These are phyloP conservation scores for Liriodendron chinense DNA, from an alignment of 164 flowering plant species.

Conservation along the genomic window DNA sequence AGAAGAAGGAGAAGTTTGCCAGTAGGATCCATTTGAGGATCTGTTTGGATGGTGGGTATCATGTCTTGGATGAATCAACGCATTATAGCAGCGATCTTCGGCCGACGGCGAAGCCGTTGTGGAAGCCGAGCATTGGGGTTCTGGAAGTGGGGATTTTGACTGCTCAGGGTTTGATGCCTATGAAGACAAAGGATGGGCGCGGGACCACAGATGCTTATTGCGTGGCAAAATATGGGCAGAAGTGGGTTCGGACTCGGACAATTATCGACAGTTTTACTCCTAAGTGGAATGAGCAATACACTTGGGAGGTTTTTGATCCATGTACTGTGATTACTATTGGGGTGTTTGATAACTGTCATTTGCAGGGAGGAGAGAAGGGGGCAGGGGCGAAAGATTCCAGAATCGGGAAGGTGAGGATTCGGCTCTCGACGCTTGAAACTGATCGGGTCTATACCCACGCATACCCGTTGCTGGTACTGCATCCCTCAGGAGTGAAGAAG, in stretches of 20 bases:
- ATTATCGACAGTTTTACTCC: slow-evolving; percentile 56
- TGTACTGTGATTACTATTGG: slow-evolving; percentile 79
- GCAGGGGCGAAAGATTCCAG: slow-evolving; percentile 27
- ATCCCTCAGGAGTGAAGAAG: slow-evolving; percentile 52
- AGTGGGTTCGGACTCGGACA: slow-evolving; percentile 80
- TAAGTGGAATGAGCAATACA: slow-evolving; percentile 82
- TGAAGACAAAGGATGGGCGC: slow-evolving; percentile 77
- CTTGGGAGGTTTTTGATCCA: slow-evolving; percentile 87
- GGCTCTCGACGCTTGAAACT: slow-evolving; percentile 49
- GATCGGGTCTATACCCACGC: slow-evolving; percentile 50
- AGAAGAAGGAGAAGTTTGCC: slow-evolving; percentile 74
- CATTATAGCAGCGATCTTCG: slow-evolving; percentile 93
- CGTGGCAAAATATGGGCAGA: slow-evolving; percentile 82
- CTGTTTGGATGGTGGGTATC: slow-evolving; percentile 95
- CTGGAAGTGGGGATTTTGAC: slow-evolving; percentile 76
- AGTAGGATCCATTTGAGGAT: slow-evolving; percentile 68
- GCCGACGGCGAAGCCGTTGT: slow-evolving; percentile 82
- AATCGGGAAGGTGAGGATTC: slow-evolving; percentile 60
- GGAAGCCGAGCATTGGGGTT: slow-evolving; percentile 77
- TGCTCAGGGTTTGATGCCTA: slow-evolving; percentile 73
- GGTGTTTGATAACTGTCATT: slow-evolving; percentile 50
- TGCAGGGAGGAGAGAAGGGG: slow-evolving; percentile 24
- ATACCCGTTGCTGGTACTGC: slow-evolving; percentile 46
- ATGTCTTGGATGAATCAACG: slow-evolving; percentile 89
- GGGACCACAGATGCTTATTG: slow-evolving; percentile 88